Conservation (phyloP, 257 asterid genomes). For the Petunia secreta region DNA sequence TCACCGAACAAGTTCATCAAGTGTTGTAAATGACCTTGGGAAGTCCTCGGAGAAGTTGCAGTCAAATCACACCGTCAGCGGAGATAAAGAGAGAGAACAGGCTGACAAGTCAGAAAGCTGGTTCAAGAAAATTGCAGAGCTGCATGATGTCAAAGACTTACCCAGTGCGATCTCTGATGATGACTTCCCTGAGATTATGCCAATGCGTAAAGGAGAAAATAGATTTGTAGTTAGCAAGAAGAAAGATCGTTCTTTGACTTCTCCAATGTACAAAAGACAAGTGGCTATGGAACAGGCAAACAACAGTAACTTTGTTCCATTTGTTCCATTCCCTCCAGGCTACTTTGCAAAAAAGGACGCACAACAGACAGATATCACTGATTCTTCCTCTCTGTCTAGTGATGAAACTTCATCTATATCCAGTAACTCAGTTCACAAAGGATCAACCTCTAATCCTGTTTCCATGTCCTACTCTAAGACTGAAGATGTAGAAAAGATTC, state of each 20-base stretch:
- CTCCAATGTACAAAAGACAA: slow-evolving; percentile 76
- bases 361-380: slow-evolving; percentile 38
- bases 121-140: slow-evolving; percentile 71
- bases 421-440: slow-evolving; percentile 13
- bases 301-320: slow-evolving; percentile 67
- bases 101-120: slow-evolving; percentile 63
- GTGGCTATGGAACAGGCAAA: slow-evolving; percentile 68
- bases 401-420: slow-evolving; percentile 38
- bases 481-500: not conserved
- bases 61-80: slow-evolving; percentile 32
- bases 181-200: slow-evolving; percentile 85
- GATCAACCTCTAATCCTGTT: slow-evolving; percentile 17
- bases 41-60: slow-evolving; percentile 33
- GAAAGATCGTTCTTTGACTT: slow-evolving; percentile 74
- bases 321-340: slow-evolving; percentile 98
- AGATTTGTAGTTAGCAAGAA: slow-evolving; percentile 69
- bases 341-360: slow-evolving; percentile 66
- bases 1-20: slow-evolving; percentile 31
- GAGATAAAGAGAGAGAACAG: slow-evolving; percentile 46
- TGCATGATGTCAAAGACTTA: slow-evolving; percentile 71
- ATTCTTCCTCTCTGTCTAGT: slow-evolving; percentile 33
- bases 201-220: slow-evolving; percentile 83
- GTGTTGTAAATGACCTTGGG: slow-evolving; percentile 32
- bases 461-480: slow-evolving; percentile 1
- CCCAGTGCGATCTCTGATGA: slow-evolving; percentile 68